These are phyloP conservation scores for Geotrichum carabidarum DNA, from an alignment of 1,139 yeast species.

Conservation along the genomic window DNA sequence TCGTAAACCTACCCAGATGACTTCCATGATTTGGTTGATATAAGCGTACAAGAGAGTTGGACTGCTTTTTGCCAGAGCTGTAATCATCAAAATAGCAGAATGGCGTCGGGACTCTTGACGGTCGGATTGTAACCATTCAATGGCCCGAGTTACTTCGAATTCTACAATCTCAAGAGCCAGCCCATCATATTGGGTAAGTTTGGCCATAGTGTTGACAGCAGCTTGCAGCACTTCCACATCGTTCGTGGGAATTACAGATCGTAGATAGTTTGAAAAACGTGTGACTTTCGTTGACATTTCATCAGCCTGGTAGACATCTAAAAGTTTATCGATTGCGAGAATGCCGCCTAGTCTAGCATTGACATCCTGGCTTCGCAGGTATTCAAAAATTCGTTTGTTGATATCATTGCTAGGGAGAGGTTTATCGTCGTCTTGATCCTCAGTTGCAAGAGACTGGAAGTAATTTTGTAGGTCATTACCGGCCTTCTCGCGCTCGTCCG, in stretches of 20 bases:
- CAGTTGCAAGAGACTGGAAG: slow-evolving; percentile 66
- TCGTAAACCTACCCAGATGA: slow-evolving; percentile 81
- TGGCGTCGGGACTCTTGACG: slow-evolving; percentile 77
- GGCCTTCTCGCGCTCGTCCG: slow-evolving; percentile 36
- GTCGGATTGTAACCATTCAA: slow-evolving; percentile 84
- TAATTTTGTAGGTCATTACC: slow-evolving; percentile 66
- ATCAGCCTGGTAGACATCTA: slow-evolving; percentile 68
- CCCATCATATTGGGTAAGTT: slow-evolving; percentile 83
- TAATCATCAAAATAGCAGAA: slow-evolving; percentile 81
- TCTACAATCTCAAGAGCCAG: slow-evolving; percentile 90
- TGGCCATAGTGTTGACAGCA: slow-evolving; percentile 84
- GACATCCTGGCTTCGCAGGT: slow-evolving; percentile 69
- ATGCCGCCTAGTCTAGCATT: slow-evolving; percentile 82
- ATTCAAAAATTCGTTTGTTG: slow-evolving; percentile 80
- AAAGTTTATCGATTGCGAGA: slow-evolving; percentile 83
- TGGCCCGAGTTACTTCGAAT: slow-evolving; percentile 79
- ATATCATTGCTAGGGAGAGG: slow-evolving; percentile 78
- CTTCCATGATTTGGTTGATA: slow-evolving; percentile 71
- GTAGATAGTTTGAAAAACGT: slow-evolving; percentile 78
- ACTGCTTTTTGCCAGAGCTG: slow-evolving; percentile 79
- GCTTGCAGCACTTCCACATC: slow-evolving; percentile 80
- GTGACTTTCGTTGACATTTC: slow-evolving; percentile 88
- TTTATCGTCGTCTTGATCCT: slow-evolving; percentile 70
- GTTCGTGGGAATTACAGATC: slow-evolving; percentile 73
- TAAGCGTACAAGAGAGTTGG: slow-evolving; percentile 79